These are phyloP conservation scores for Fusarium stilboides DNA, from an alignment of 2,329 filamentous ascomycete species.

Conservation along the genomic window DNA sequence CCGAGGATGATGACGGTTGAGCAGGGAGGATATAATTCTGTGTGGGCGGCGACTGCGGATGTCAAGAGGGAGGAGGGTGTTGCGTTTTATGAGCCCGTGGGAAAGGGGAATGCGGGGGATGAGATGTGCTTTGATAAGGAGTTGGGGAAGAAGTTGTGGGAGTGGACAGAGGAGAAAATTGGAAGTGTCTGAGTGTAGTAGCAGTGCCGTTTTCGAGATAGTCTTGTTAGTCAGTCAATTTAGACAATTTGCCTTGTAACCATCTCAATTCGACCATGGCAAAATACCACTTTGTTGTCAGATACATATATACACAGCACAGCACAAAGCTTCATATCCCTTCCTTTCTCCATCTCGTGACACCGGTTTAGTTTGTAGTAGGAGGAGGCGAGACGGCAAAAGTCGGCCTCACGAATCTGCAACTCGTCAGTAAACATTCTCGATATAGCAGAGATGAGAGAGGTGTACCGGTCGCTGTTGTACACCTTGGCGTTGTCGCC, in stretches of 20 bases:
- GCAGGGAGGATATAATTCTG: slow-evolving; percentile 52
- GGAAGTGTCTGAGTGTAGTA: slow-evolving; percentile 6
- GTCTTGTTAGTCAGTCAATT: no score
- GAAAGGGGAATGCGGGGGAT: slow-evolving; percentile 39
- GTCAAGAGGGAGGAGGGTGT: slow-evolving; percentile 34
- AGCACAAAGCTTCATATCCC: slow-evolving; percentile 2
- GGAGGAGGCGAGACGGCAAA: slow-evolving; percentile 80
- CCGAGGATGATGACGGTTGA: slow-evolving; percentile 45
- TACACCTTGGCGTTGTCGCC: slow-evolving; percentile 89
- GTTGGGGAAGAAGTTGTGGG: slow-evolving; percentile 56
- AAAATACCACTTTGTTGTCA: slow-evolving; percentile 33
- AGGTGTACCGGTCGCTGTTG: slow-evolving; percentile 84
- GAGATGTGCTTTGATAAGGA: slow-evolving; percentile 48
- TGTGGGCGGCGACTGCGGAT: slow-evolving; percentile 52
- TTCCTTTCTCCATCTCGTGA: slow-evolving; percentile 12
- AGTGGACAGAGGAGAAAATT: slow-evolving; percentile 54
- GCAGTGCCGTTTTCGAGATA: no score
- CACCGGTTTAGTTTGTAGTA: slow-evolving; percentile 65
- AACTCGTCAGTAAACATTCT: not conserved
- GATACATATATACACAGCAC: slow-evolving; percentile 49
- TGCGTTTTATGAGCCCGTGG: slow-evolving; percentile 52
- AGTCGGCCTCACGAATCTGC: slow-evolving; percentile 85
- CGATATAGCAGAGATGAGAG: not conserved
- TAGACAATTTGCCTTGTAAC: slow-evolving; percentile 29
- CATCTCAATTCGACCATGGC: slow-evolving; percentile 34